A percentile compares a stretch with the other conserved stretches of the same genome.
phyloP scores from a whole-genome alignment of 23 red algal species.

The Chondrus crispus region DNA sequence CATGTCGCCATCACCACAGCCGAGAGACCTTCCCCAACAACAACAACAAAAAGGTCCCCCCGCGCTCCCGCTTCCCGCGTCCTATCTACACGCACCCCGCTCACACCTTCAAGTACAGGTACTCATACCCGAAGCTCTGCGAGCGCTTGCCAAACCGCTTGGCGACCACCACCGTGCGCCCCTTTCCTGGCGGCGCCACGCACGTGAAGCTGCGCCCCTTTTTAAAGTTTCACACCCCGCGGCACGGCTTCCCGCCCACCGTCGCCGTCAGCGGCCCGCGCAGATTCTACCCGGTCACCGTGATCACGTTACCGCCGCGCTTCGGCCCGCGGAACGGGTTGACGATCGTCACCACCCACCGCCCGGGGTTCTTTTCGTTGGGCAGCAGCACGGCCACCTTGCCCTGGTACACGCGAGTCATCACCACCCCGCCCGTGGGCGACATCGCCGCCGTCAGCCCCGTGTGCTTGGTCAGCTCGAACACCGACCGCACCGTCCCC shows the following conservation, averaged over 20 bases:
- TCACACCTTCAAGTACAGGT: slow-evolving; percentile 68
- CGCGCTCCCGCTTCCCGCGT: too few relatives aligned
- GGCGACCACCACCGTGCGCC: slow-evolving; percentile 33
- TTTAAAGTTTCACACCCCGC: slow-evolving; percentile 16
- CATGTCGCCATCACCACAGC: too few relatives aligned
- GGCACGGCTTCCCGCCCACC: slow-evolving; percentile 55
- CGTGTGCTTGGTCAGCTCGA: slow-evolving; percentile 42
- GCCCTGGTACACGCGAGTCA: slow-evolving; percentile 67
- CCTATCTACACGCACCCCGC: too few relatives aligned
- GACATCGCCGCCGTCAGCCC: slow-evolving; percentile 52
- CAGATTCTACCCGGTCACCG: slow-evolving; percentile 61
- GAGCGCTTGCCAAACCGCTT: slow-evolving; percentile 33
- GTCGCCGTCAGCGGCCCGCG: slow-evolving; percentile 35
- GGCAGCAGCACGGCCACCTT: slow-evolving; percentile 52
- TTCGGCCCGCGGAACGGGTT: slow-evolving; percentile 66
- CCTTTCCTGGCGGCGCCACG: slow-evolving; percentile 30
- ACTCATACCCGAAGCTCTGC: slow-evolving; percentile 59
- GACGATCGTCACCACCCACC: slow-evolving; percentile 54
- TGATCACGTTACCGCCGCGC: slow-evolving; percentile 56
- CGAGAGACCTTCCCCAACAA: too few relatives aligned
- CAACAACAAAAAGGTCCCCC: too few relatives aligned
- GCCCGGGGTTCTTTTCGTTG: slow-evolving; percentile 51
- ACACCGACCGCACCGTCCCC: slow-evolving; percentile 32
- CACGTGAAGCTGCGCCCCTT: slow-evolving; percentile 57
- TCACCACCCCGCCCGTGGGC: slow-evolving; percentile 51